Percentiles rank a stretch among this genome's conserved stretches.
Conservation (phyloP, 129 eudicot species). For the Tagetes patula region DNA sequence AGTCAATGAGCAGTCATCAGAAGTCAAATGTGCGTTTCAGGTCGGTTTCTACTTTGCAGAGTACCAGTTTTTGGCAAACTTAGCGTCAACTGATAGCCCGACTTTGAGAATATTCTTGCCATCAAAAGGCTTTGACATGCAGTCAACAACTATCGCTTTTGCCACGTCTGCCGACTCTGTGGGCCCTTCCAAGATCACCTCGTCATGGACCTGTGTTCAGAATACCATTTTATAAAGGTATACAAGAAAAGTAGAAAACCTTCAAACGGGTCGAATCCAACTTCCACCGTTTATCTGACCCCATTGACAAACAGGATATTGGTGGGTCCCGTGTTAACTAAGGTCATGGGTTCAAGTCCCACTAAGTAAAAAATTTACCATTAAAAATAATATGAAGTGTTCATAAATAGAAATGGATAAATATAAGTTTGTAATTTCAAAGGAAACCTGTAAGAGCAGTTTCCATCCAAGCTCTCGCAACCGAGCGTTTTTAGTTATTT, state of each 20-base stretch:
- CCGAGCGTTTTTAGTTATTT: slow-evolving; percentile 65
- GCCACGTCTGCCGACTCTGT: slow-evolving; percentile 90
- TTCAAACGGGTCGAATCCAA: too few species aligned
- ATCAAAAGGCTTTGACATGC: slow-evolving; percentile 87
- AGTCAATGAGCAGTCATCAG: not conserved
- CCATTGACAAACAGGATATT: too few species aligned
- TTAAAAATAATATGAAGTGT: not conserved
- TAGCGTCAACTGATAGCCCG: slow-evolving; percentile 30
- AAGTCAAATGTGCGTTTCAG: slow-evolving; percentile 2
- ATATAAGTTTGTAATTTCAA: not conserved
- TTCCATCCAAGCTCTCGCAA: slow-evolving; percentile 90
- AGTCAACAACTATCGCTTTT: slow-evolving; percentile 70
- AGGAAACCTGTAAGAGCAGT: slow-evolving; percentile 76
- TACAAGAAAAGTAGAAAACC: not conserved
- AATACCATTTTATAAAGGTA: not conserved
- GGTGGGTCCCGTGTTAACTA: too few species aligned
- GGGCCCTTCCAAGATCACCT: slow-evolving; percentile 96
- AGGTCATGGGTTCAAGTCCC: too few species aligned
- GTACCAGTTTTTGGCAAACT: slow-evolving; percentile 67
- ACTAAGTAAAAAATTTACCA: too few species aligned
- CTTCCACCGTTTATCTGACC: too few species aligned
- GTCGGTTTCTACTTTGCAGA: slow-evolving; percentile 63
- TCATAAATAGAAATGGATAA: not conserved
- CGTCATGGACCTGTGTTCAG: slow-evolving; percentile 86
- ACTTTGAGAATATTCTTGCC: slow-evolving; percentile 76